Evolutionary conservation across 2,329 filamentous ascomycete genomes (phyloP), one percentile per base, ranked within the genome.

Genomic region (Mariannaea sp.): DNA sequence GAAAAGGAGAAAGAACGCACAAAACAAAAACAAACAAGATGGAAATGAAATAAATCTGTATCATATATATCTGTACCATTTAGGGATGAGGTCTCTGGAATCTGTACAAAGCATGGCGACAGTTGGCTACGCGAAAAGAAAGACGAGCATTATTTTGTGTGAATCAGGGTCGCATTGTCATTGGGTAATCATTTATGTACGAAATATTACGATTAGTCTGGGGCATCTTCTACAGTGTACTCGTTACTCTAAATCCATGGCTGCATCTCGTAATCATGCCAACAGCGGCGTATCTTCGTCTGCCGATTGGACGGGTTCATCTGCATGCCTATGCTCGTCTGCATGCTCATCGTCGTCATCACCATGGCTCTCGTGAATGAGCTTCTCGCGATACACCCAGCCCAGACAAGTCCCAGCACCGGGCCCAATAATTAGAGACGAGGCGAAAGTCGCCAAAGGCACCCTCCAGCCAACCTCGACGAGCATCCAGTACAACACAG

Each of bases 401-500:
- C 68, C 71, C 12, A 71, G 58, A 27, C 71, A 74, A 7, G 69
- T 64, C 9, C 73, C 74, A 0, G 72, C 70, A 4, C 74, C 74
- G 0, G 74, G 73, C 0, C 74, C 74, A 24, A 73, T 59, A 3
- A 74, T 32, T 14, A 70, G 47, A 3, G 67, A 64, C 3, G 65
- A 59, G 13, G 53, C 65, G 7, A 68, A 41, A 46, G 69, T 72
- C 4, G 67, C 71, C 7, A 70, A 56, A 3, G 70, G 73, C 14
- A 68, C 71, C 26, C 68, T 65, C 73, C 75, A 75, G 14, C 79
- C 79, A 0, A 75, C 74, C 65, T 82, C 80, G 13, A 79, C 76
- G 32, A 81, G 65, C 27, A 82, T 67, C 79, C 80, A 82, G 64
- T 82, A 82, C 26, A 81, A 57, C 4, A 80, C 74, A 1, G 79